Evolutionary conservation across 2,329 filamentous ascomycete species (phyloP).

Genomic region (Bipolaris zeicola): DNA sequence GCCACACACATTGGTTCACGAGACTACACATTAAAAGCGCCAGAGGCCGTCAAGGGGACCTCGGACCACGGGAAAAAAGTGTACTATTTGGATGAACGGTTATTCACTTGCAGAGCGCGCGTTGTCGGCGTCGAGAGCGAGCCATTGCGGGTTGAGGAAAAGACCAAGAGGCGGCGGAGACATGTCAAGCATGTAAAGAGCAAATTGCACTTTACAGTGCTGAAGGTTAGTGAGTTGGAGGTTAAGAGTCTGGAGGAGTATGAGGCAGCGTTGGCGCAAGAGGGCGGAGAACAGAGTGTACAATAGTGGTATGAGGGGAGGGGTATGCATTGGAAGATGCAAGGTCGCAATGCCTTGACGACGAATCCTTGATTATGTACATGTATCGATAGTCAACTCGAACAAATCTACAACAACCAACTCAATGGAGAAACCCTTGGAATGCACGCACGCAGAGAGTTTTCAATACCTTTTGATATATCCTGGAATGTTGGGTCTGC

Average conservation of each 20-base stretch:
- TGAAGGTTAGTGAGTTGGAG: conserved; percentile 82
- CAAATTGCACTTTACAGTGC: conserved; percentile 87
- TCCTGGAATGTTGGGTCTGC: background rate
- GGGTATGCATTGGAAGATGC: background rate
- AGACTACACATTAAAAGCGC: conserved; percentile 81
- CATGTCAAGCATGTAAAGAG: conserved; percentile 77
- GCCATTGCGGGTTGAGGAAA: conserved; percentile 61
- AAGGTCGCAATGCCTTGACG: background rate
- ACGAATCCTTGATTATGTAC: background rate
- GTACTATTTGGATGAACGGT: conserved; percentile 74
- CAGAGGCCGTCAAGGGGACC: conserved; percentile 38
- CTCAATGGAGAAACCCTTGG: background rate
- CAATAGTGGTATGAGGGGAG: conserved; percentile 3
- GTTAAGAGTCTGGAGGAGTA: conserved; percentile 65
- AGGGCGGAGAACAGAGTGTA: conserved; percentile 8
- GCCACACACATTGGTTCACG: conserved; percentile 81
- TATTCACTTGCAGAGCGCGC: conserved; percentile 84
- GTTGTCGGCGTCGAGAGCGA: conserved; percentile 83
- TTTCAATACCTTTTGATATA: background rate
- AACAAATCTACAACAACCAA: background rate
- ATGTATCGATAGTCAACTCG: background rate
- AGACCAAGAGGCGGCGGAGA: conserved; percentile 69
- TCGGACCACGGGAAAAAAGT: conserved; percentile 45
- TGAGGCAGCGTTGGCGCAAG: conserved; percentile 43
- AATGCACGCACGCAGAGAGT: background rate